Evolutionary conservation across 2,329 filamentous ascomycete genomes (phyloP).

Genomic region (Neopestalotiopsis sp.): DNA sequence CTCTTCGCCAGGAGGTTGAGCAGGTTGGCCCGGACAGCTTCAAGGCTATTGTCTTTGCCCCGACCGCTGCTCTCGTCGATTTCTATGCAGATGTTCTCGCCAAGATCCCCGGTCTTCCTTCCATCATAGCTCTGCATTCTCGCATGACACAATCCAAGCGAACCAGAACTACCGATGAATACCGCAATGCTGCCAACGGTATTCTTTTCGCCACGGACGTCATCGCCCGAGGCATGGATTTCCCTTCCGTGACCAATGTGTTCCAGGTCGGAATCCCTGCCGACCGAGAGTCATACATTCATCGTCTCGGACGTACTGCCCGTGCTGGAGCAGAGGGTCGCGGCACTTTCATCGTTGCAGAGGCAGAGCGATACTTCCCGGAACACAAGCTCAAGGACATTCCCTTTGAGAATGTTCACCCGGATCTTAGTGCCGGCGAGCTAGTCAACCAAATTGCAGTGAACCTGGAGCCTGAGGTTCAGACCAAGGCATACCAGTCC

Average conservation of each 20-base stretch:
- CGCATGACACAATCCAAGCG: slow-evolving; percentile 56
- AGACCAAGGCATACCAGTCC: slow-evolving; percentile 57
- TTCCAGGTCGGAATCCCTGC: slow-evolving; percentile 66
- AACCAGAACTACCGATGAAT: slow-evolving; percentile 65
- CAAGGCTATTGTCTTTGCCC: slow-evolving; percentile 86
- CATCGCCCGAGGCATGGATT: slow-evolving; percentile 75
- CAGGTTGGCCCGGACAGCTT: slow-evolving; percentile 55
- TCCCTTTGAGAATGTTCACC: slow-evolving; percentile 50
- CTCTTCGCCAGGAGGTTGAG: slow-evolving; percentile 52
- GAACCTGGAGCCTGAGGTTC: slow-evolving; percentile 48
- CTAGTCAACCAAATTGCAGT: slow-evolving; percentile 45
- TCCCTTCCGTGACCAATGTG: slow-evolving; percentile 71
- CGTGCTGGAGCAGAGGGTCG: slow-evolving; percentile 68
- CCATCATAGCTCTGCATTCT: slow-evolving; percentile 53
- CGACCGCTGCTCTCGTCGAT: slow-evolving; percentile 58
- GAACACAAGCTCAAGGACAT: slow-evolving; percentile 58
- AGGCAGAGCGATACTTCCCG: slow-evolving; percentile 56
- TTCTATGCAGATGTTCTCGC: slow-evolving; percentile 54
- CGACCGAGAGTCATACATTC: slow-evolving; percentile 68
- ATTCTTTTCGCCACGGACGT: slow-evolving; percentile 74
- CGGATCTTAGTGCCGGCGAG: slow-evolving; percentile 47
- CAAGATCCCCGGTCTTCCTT: slow-evolving; percentile 44
- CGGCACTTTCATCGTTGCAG: slow-evolving; percentile 63
- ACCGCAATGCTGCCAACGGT: slow-evolving; percentile 54
- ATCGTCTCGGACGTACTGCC: slow-evolving; percentile 70